Base-by-base conservation (phyloP, 495 filamentous ascomycete species). In the Tuber brumale region DNA sequence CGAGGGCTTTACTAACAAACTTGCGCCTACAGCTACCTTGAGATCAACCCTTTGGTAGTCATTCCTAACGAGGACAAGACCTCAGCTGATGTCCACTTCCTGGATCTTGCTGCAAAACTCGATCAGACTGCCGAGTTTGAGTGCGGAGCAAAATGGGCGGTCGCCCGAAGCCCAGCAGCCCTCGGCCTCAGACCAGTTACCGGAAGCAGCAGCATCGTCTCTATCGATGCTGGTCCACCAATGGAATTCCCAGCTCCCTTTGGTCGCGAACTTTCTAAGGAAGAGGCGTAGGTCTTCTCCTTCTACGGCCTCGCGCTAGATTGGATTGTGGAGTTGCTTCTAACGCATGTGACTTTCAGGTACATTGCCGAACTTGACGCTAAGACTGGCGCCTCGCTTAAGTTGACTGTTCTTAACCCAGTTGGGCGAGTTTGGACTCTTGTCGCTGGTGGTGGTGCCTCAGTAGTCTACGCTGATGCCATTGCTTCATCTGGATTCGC, bases 81-180 rank as follows among this genome's bases (percentile, higher is more conserved):
- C 83, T 97, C 94, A 73, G 96, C 95, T 69, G 90, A 96, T 43
- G 95, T 99, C 45, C 89, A 97, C 89, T 99, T 98, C 91, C 90
- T 99, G 76, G 95, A 99, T 87, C 88, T 99, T 83, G 95, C 95
- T 76, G 95, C 95, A 82, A 99, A 99, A 90, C 87, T 99, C 74
- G 95, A 99, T 85, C 95, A 99, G 87, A 99, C 95, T 73, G 95
- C 95, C 80, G 95, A 99, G 87, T 99, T 98, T 83, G 95, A 99
- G 88, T 99, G 95, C 82, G 95, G 95, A 85, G 93, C 92, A 80
- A 99, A 99, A 86, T 99, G 95, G 95, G 95, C 95, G 76, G 88
- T 97, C 84, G 95, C 95, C 70, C 92, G 95, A 75, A 92, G 93
- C 78, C 92, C 94, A 61, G 88, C 91, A 74, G 93, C 92, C 84